phyloP scores from a whole-genome alignment of 345 rosid genomes.

The Turnera subulata region DNA sequence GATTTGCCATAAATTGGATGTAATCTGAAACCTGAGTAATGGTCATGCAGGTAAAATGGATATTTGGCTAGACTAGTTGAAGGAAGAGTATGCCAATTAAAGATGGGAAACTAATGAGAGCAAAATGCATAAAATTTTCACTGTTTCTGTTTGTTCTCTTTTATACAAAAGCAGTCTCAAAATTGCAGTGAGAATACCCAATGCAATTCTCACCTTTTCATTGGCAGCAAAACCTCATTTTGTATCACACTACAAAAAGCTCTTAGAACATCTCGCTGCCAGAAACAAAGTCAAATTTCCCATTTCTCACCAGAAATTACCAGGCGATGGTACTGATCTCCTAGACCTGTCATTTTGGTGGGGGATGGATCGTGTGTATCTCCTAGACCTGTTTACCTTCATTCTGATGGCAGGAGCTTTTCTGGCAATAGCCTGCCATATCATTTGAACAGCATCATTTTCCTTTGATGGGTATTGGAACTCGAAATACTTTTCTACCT shows the following conservation, averaged over 20 bases:
- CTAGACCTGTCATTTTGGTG: conserved; percentile 19
- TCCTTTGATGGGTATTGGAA: conserved; percentile 60
- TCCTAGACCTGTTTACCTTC: conserved; percentile 59
- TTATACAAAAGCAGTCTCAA: conserved; percentile 18
- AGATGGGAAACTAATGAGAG: not conserved
- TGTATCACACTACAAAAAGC: not conserved
- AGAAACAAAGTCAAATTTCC: not conserved
- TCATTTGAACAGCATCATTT: conserved; percentile 81
- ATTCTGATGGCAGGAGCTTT: conserved; percentile 57
- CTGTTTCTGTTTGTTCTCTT: not conserved
- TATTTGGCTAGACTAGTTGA: no score
- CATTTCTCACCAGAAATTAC: conserved; percentile 50
- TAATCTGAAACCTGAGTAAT: no score
- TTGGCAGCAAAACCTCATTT: not conserved
- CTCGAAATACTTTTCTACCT: conserved; percentile 52
- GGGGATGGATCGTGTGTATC: conserved; percentile 36
- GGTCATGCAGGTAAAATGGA: no score
- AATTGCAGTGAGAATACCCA: conserved; percentile 8
- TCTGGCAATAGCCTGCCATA: conserved; percentile 82
- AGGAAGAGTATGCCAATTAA: no score
- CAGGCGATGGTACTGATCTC: conserved; percentile 34
- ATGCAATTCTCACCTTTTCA: conserved; percentile 16
- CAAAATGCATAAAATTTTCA: not conserved
- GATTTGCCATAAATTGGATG: no score
- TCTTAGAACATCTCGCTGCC: conserved; percentile 9